Conservation (phyloP, 192 early-diverging fungal species). For the Coemansia sp. region DNA sequence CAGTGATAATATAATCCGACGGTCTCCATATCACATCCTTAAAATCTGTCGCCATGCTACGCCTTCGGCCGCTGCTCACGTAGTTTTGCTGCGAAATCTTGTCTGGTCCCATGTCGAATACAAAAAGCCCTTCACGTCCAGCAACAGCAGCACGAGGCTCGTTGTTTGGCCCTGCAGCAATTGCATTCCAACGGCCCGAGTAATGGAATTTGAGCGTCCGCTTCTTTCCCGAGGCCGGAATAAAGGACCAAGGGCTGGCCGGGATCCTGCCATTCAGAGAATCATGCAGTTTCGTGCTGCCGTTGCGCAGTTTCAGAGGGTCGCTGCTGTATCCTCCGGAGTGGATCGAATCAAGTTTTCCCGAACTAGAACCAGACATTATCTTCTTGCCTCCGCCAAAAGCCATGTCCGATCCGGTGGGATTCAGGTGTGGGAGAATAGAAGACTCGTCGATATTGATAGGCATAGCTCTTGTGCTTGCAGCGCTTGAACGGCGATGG, state of each 20-base stretch:
- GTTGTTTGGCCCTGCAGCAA: slow-evolving; percentile 31
- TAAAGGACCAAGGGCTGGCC: slow-evolving; percentile 29
- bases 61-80: slow-evolving; percentile 22
- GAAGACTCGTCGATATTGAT: slow-evolving; percentile 5
- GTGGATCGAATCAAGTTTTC: slow-evolving; percentile 6
- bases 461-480: slow-evolving; percentile 5
- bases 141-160: slow-evolving; percentile 29
- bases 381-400: background rate
- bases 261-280: background rate
- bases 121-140: slow-evolving; percentile 37
- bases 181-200: slow-evolving; percentile 19
- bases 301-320: background rate
- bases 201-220: slow-evolving; percentile 25
- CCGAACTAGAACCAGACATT: slow-evolving; percentile 8
- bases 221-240: slow-evolving; percentile 13
- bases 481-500: slow-evolving; percentile 3
- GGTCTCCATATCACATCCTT: slow-evolving; percentile 50
- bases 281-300: no score
- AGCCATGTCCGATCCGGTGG: background rate
- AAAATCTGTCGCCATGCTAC: slow-evolving; percentile 27
- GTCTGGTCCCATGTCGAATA: slow-evolving; percentile 30
- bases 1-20: slow-evolving; percentile 40
- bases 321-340: slow-evolving; percentile 11
- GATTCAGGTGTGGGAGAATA: background rate
- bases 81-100: slow-evolving; percentile 10